These are phyloP conservation scores for Russula olivacea DNA, from an alignment of 768 basidiomycete genomes.

Conservation along the genomic window DNA sequence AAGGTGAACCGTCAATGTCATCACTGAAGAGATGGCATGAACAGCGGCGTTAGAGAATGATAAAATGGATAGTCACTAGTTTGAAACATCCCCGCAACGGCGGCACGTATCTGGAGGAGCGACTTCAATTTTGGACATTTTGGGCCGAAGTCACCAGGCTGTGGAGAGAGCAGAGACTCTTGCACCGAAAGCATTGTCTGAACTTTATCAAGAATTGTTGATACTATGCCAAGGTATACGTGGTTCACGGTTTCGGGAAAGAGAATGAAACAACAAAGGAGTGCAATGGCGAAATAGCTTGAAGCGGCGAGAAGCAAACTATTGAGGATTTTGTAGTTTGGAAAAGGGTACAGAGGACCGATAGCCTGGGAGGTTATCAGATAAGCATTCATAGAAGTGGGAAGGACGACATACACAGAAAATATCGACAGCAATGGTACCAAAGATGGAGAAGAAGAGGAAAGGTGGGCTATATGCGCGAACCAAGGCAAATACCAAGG, in stretches of 20 bases:
- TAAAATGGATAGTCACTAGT: constrained; percentile 26
- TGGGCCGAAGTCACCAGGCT: constrained; percentile 25
- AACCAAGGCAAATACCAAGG: constrained; percentile 40
- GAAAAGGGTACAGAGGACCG: constrained; percentile 46
- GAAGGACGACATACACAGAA: constrained; percentile 33
- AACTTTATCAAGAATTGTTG: constrained; percentile 31
- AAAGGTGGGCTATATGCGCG: constrained; percentile 44
- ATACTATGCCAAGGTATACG: constrained; percentile 32
- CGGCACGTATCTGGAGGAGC: constrained; percentile 26
- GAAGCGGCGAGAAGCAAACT: constrained; percentile 41
- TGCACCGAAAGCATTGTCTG: constrained; percentile 32
- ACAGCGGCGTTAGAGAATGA: background rate
- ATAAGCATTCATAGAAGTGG: background rate
- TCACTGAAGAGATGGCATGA: constrained; percentile 29
- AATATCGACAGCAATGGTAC: constrained; percentile 42
- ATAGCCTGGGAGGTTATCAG: constrained; percentile 32
- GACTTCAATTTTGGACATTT: constrained; percentile 27
- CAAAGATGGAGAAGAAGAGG: constrained; percentile 42
- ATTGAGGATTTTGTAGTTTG: constrained; percentile 41
- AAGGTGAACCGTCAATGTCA: constrained; percentile 33
- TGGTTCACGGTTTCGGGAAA: constrained; percentile 53
- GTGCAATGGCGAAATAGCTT: constrained; percentile 44
- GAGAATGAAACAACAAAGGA: constrained; percentile 40
- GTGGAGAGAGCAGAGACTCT: constrained; percentile 29
- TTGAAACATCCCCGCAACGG: constrained; percentile 28